Percentiles rank a stretch among this genome's conserved stretches.
These are phyloP conservation scores for Samsoniella hepiali DNA, from an alignment of 2,329 filamentous ascomycete species.

Conservation along the genomic window DNA sequence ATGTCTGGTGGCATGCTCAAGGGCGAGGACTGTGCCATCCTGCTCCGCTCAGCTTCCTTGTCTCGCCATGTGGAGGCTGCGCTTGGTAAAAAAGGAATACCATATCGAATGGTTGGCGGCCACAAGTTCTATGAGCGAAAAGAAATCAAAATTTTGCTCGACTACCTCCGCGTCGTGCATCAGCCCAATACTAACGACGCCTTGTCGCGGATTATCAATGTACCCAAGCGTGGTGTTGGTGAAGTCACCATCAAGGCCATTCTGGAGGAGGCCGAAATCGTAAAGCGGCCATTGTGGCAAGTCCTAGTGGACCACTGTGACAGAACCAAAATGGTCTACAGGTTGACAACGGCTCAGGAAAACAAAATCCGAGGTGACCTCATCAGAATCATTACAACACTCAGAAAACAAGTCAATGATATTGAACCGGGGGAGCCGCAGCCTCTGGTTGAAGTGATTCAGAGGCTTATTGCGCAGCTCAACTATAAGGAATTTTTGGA, in stretches of 20 bases:
- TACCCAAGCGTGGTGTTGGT: slow-evolving; percentile 76
- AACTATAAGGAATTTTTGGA: slow-evolving; percentile 72
- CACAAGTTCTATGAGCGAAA: slow-evolving; percentile 86
- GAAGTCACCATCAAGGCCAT: slow-evolving; percentile 72
- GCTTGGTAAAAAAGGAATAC: slow-evolving; percentile 74
- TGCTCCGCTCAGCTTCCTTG: slow-evolving; percentile 79
- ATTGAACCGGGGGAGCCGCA: slow-evolving; percentile 28
- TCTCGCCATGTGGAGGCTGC: slow-evolving; percentile 84
- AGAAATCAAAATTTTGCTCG: slow-evolving; percentile 82
- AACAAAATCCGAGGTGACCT: slow-evolving; percentile 52
- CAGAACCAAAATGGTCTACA: slow-evolving; percentile 46
- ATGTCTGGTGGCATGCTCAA: slow-evolving; percentile 72
- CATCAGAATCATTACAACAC: slow-evolving; percentile 39
- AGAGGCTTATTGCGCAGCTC: slow-evolving; percentile 60
- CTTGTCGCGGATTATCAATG: slow-evolving; percentile 77
- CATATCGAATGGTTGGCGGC: slow-evolving; percentile 90
- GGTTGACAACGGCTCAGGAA: slow-evolving; percentile 48
- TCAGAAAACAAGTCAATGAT: slow-evolving; percentile 30
- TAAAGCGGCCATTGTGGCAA: slow-evolving; percentile 69
- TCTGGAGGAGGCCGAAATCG: slow-evolving; percentile 70
- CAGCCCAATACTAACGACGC: slow-evolving; percentile 87
- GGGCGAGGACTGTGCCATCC: slow-evolving; percentile 76
- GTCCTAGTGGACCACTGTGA: slow-evolving; percentile 59
- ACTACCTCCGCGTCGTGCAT: slow-evolving; percentile 83
- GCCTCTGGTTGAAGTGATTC: slow-evolving; percentile 47